phyloP scores from a whole-genome alignment of 2,329 filamentous ascomycete species.

The Aspergillus brunneoviolaceus region DNA sequence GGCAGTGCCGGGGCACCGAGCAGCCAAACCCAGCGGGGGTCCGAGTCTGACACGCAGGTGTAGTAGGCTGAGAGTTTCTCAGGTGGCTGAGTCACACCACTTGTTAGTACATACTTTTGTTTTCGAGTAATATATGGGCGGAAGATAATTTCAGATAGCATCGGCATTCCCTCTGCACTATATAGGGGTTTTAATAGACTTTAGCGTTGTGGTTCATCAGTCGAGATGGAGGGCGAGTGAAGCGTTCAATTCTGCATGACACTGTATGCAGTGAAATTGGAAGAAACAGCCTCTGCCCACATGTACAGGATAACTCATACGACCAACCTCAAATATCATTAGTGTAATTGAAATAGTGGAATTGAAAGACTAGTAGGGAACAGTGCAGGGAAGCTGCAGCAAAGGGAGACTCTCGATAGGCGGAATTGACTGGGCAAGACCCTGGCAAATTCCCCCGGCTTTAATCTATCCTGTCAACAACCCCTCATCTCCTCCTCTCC shows the following conservation, averaged over 20 bases:
- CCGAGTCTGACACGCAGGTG: conserved; percentile 7
- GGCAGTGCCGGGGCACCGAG: conserved; percentile 4
- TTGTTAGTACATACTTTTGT: conserved; percentile 11
- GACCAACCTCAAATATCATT: background rate
- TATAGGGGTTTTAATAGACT: conserved; percentile 4
- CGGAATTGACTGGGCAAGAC: conserved; percentile 12
- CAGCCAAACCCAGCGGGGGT: background rate
- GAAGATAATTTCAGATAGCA: conserved; percentile 1
- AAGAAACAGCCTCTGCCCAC: background rate
- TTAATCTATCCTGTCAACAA: background rate
- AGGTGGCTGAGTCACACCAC: conserved; percentile 9
- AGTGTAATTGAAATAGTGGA: background rate
- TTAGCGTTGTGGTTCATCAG: background rate
- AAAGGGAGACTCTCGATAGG: conserved; percentile 11
- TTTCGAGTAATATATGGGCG: conserved; percentile 2
- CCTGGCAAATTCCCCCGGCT: background rate
- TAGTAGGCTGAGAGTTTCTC: conserved; percentile 6
- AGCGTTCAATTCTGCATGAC: background rate
- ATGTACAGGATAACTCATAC: background rate
- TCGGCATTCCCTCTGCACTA: conserved; percentile 2
- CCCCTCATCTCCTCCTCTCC: background rate
- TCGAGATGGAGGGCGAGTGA: background rate
- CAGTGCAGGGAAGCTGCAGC: background rate
- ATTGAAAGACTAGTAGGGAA: background rate
- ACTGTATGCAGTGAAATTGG: background rate